phyloP scores from a whole-genome alignment of 2,329 filamentous ascomycete species.

The Thielaviopsis euricoi region DNA sequence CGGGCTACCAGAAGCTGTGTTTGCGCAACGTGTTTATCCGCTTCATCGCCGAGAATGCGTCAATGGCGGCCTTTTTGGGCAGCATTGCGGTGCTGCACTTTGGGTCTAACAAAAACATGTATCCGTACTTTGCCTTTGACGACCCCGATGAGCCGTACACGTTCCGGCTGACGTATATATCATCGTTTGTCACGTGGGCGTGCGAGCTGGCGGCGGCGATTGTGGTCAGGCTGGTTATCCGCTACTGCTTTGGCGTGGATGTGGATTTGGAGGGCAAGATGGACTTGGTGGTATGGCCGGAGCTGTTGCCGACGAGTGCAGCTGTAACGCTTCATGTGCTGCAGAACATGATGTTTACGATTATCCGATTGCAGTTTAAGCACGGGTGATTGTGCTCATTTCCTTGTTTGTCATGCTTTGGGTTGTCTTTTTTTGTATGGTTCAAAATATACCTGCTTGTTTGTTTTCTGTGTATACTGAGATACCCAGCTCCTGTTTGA shows the following conservation, averaged over 20 bases:
- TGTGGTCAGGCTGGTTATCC: conserved; percentile 40
- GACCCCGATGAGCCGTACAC: conserved; percentile 35
- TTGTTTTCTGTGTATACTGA: neutral
- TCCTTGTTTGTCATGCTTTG: neutral
- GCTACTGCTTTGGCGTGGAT: conserved; percentile 41
- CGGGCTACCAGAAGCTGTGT: conserved; percentile 48
- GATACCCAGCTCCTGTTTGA: neutral
- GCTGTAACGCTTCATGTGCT: conserved; percentile 51
- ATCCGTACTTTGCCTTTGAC: conserved; percentile 54
- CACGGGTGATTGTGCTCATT: conserved; percentile 12
- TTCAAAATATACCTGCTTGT: neutral
- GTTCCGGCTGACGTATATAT: conserved; percentile 46
- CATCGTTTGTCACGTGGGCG: conserved; percentile 47
- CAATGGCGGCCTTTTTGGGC: conserved; percentile 51
- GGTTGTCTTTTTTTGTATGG: neutral
- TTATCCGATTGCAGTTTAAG: conserved; percentile 45
- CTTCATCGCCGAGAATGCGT: conserved; percentile 49
- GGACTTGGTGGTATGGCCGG: conserved; percentile 49
- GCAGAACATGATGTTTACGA: conserved; percentile 58
- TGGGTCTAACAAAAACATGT: conserved; percentile 49
- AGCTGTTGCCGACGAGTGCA: conserved; percentile 48
- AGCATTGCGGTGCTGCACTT: conserved; percentile 50
- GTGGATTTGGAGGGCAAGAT: conserved; percentile 48
- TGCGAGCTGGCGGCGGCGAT: conserved; percentile 48
- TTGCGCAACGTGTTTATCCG: conserved; percentile 51